A percentile compares a stretch with the other conserved stretches of the same genome.
These are phyloP conservation scores for Excoecaria cochinchinensis DNA, from an alignment of 345 rosid species.

Conservation along the genomic window DNA sequence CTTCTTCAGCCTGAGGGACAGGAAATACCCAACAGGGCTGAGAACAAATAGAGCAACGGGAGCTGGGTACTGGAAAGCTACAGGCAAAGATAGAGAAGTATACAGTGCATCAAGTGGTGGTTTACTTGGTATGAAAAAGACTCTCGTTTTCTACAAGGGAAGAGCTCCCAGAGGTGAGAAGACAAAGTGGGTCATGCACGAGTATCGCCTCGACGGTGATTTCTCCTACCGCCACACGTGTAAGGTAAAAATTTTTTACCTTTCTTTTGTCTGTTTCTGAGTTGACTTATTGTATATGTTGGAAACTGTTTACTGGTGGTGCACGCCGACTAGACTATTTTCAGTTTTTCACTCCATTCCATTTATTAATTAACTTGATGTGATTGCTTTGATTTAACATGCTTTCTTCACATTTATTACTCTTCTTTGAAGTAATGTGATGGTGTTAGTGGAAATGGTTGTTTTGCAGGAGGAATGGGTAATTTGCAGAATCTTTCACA, in stretches of 20 bases:
- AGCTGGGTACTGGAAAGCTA: constrained; percentile 93
- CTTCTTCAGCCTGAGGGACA: constrained; percentile 79
- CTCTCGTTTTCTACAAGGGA: constrained; percentile 80
- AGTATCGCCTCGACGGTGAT: constrained; percentile 80
- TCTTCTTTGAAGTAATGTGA: neutral
- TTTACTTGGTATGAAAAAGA: constrained; percentile 88
- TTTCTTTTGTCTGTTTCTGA: constrained; percentile 35
- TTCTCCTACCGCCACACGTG: constrained; percentile 75
- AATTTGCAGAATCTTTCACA: constrained; percentile 83
- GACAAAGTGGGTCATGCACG: constrained; percentile 97
- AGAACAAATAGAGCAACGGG: constrained; percentile 85
- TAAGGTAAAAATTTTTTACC: constrained; percentile 48
- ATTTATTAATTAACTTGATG: constrained; percentile 24
- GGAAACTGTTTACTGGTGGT: neutral
- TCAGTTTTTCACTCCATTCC: constrained; percentile 2
- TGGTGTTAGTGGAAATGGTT: neutral
- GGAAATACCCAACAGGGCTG: constrained; percentile 89
- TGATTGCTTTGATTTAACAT: constrained; percentile 50
- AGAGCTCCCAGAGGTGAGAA: constrained; percentile 90
- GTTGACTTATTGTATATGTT: constrained; percentile 35
- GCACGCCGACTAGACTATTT: constrained; percentile 3
- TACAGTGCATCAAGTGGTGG: constrained; percentile 50
- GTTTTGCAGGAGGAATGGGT: constrained; percentile 93
- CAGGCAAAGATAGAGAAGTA: constrained; percentile 80
- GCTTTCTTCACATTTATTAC: neutral